Conservation (phyloP, 768 basidiomycete genomes). For the Suillus subalutaceus region DNA sequence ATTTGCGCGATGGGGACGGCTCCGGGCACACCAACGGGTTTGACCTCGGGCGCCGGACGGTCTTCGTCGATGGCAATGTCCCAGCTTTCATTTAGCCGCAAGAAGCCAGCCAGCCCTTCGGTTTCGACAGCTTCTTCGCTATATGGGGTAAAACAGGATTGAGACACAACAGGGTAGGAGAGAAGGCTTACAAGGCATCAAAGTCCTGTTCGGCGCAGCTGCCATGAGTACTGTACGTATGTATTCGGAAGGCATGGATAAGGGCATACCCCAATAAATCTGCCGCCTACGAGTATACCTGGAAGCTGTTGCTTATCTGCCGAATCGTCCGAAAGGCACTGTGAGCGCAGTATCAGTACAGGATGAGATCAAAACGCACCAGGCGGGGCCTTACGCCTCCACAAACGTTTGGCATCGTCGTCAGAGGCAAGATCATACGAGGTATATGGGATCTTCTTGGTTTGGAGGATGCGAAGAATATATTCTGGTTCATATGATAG, state of each 20-base stretch:
- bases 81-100: constrained; percentile 75
- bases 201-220: constrained; percentile 52
- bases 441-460: constrained; percentile 81
- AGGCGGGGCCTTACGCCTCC: constrained; percentile 79
- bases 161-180: constrained; percentile 6
- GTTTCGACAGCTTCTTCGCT: constrained; percentile 89
- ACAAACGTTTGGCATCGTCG: constrained; percentile 75
- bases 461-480: constrained; percentile 77
- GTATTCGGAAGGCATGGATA: constrained; percentile 9
- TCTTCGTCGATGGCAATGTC: constrained; percentile 61
- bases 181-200: constrained; percentile 64
- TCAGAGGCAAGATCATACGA: constrained; percentile 88
- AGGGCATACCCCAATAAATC: constrained; percentile 71
- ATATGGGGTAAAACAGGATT: constrained; percentile 15
- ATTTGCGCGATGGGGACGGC: constrained; percentile 75
- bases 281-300: constrained; percentile 78
- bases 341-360: constrained; percentile 2
- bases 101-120: constrained; percentile 68
- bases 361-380: constrained; percentile 40
- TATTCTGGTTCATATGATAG: constrained; percentile 55
- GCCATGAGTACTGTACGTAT: constrained; percentile 10
- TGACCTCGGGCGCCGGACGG: constrained; percentile 51
- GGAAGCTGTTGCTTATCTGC: constrained; percentile 84
- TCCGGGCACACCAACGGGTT: constrained; percentile 81
- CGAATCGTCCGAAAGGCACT: constrained; percentile 11